Percentiles rank a stretch among this genome's conserved stretches.
Conservation (phyloP, 1,284 basidiomycete species). For the Tetrapyrgos nigripes region DNA sequence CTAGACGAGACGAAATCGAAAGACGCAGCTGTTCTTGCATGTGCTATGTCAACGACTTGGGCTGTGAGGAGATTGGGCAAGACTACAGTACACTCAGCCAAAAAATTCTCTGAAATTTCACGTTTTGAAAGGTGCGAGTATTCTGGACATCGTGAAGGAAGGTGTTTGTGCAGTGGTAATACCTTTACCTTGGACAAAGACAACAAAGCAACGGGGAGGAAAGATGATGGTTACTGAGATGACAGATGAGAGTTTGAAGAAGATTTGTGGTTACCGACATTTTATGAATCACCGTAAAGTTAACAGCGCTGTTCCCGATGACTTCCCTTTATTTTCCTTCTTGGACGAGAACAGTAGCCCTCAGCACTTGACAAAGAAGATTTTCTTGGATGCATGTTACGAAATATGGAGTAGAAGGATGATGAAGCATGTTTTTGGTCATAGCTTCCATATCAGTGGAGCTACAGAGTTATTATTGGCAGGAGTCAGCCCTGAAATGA, state of each 20-base stretch:
- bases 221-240: not conserved
- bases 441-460: slow-evolving; percentile 37
- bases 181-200: not conserved
- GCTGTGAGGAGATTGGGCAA: slow-evolving; percentile 15
- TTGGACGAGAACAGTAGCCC: not conserved
- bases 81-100: not conserved
- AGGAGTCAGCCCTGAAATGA: slow-evolving; percentile 31
- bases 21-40: slow-evolving; percentile 8
- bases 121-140: not conserved
- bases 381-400: slow-evolving; percentile 21
- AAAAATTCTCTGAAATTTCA: not conserved
- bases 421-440: slow-evolving; percentile 21
- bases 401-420: slow-evolving; percentile 17
- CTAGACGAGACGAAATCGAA: not conserved
- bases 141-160: not conserved
- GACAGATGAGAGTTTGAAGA: not conserved
- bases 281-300: not conserved
- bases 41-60: slow-evolving; percentile 5
- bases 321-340: not conserved
- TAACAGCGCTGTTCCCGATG: not conserved
- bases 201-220: not conserved
- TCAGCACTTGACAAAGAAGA: slow-evolving; percentile 4
- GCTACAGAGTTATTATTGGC: slow-evolving; percentile 29
- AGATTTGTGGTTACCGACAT: not conserved
- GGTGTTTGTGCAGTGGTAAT: not conserved